phyloP scores from a whole-genome alignment of 352 stramenopile species.

The Phytophthora kernoviae region DNA sequence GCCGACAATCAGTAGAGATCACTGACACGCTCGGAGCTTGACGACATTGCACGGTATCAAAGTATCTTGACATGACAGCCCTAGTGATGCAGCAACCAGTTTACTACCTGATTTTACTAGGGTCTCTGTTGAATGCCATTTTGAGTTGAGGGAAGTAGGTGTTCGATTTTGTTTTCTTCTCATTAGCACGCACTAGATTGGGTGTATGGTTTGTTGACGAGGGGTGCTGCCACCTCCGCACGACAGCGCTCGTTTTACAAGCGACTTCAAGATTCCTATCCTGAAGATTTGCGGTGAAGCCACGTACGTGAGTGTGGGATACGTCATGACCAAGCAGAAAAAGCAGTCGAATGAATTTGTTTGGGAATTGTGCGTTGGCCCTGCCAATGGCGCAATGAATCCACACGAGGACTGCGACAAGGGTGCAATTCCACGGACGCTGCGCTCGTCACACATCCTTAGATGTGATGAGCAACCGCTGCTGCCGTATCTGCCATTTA shows the following conservation, averaged over 20 bases:
- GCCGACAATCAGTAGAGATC: conserved; percentile 1
- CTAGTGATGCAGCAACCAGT: not conserved
- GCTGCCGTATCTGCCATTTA: not conserved
- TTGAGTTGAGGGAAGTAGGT: not conserved
- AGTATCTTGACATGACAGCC: too few relatives aligned
- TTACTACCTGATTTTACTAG: not conserved
- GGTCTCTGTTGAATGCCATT: not conserved
- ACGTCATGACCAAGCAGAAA: not conserved
- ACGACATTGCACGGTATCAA: not conserved
- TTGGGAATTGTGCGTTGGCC: not conserved
- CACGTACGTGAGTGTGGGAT: too few relatives aligned
- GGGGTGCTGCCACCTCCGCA: too few relatives aligned
- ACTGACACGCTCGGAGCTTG: not conserved
- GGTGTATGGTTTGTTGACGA: too few relatives aligned
- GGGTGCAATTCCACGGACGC: not conserved
- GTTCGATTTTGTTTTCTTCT: not conserved
- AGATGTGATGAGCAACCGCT: too few relatives aligned
- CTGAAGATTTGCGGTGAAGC: conserved; percentile 1
- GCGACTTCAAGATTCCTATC: not conserved
- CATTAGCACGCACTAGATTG: too few relatives aligned
- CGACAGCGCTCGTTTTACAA: not conserved
- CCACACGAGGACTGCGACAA: not conserved
- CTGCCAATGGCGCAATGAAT: not conserved
- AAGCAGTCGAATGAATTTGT: not conserved
- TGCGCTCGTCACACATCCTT: not conserved